A percentile compares a stretch with the other conserved stretches of the same genome.
These are phyloP conservation scores for Rosa chinensis DNA, from an alignment of 306 rosid species.

Conservation along the genomic window DNA sequence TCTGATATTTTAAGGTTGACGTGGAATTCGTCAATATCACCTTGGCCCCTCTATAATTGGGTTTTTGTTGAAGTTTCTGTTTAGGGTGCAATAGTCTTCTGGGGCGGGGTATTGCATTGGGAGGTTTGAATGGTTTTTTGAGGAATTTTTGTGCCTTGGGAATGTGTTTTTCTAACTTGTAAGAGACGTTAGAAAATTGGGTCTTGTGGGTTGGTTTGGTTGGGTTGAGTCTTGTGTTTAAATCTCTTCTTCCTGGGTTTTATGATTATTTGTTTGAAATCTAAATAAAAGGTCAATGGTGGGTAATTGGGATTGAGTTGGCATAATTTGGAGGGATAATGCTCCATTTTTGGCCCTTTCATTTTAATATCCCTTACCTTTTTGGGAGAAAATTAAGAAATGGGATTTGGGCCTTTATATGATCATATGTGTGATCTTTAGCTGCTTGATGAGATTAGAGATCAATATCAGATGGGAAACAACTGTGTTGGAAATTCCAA, in stretches of 20 bases:
- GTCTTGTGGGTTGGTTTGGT: background rate
- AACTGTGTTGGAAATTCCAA: constrained; percentile 56
- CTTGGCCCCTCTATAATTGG: constrained; percentile 17
- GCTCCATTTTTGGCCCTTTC: background rate
- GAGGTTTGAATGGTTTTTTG: constrained; percentile 11
- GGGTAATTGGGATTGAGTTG: constrained; percentile 12
- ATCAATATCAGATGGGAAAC: constrained; percentile 66
- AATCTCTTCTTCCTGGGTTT: constrained; percentile 7
- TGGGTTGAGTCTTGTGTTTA: background rate
- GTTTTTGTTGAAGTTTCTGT: constrained; percentile 22
- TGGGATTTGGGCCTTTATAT: constrained; percentile 5
- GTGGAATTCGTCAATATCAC: constrained; percentile 21
- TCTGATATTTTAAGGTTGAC: constrained; percentile 14
- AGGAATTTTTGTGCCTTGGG: background rate
- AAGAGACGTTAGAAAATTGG: background rate
- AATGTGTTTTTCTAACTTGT: background rate
- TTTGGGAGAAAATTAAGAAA: background rate
- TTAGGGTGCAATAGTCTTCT: constrained; percentile 6
- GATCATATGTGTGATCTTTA: constrained; percentile 3
- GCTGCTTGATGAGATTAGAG: constrained; percentile 6
- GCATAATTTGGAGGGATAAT: background rate
- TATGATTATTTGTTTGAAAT: background rate
- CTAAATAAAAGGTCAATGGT: background rate
- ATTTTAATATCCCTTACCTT: constrained; percentile 2
- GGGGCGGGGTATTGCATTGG: background rate